phyloP scores from a whole-genome alignment of 2,329 filamentous ascomycete genomes.

The Xylaria sp. region DNA sequence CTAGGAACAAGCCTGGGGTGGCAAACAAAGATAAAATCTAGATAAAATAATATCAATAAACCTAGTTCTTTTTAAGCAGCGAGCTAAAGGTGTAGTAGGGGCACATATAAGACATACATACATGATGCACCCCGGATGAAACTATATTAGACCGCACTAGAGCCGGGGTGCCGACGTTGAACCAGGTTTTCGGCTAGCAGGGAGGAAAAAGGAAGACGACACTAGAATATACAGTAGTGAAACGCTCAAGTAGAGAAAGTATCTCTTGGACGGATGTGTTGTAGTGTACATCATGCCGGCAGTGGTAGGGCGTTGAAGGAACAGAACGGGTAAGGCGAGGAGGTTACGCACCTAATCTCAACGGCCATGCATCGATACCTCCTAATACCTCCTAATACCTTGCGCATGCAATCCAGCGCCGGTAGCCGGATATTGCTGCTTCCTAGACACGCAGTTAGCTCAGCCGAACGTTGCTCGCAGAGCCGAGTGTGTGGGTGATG shows the following conservation, averaged over 20 bases:
- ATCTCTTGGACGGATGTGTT: neutral
- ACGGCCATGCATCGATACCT: too few relatives aligned
- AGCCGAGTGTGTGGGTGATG: neutral
- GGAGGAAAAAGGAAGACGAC: neutral
- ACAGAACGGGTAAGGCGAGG: neutral
- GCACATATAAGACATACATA: constrained; percentile 23
- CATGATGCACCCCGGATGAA: constrained; percentile 28
- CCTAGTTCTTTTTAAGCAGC: neutral
- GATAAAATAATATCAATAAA: neutral
- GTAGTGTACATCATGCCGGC: constrained; percentile 5
- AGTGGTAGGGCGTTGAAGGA: neutral
- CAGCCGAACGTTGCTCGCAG: too few relatives aligned
- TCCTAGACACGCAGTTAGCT: neutral
- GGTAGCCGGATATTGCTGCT: neutral
- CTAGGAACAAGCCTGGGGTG: neutral
- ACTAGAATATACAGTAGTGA: too few relatives aligned
- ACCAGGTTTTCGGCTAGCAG: constrained; percentile 17
- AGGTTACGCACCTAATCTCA: neutral
- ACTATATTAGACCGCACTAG: neutral
- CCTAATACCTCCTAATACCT: too few relatives aligned
- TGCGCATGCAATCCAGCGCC: too few relatives aligned
- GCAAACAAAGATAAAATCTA: neutral
- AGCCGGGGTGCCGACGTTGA: neutral
- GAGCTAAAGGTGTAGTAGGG: constrained; percentile 6
- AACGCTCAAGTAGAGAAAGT: neutral